A percentile compares a stretch with the other conserved stretches of the same genome.
These are phyloP conservation scores for Geranium incanum DNA, from an alignment of 441 rosid species.

Conservation along the genomic window DNA sequence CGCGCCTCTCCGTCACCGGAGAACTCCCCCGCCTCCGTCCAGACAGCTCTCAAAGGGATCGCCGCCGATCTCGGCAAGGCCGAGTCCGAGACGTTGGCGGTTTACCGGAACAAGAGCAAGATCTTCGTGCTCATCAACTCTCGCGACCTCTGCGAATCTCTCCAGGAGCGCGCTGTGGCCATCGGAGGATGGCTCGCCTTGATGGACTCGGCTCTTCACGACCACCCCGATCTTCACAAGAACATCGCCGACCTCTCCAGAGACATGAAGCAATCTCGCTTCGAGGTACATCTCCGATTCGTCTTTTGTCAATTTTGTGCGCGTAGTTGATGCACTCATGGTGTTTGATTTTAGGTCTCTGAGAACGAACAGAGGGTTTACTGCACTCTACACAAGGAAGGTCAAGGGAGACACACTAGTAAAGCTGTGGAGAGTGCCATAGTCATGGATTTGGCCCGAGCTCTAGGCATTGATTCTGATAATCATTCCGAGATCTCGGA, in stretches of 20 bases:
- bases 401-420: conserved; percentile 25
- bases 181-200: conserved; percentile 32
- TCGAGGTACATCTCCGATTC: conserved; percentile 18
- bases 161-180: conserved; percentile 22
- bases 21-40: not conserved
- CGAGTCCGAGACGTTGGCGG: conserved; percentile 18
- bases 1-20: conserved; percentile 12
- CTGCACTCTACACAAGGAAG: conserved; percentile 32
- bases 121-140: conserved; percentile 31
- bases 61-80: not conserved
- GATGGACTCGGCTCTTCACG: conserved; percentile 24
- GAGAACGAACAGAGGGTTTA: conserved; percentile 37
- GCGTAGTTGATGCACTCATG: not conserved
- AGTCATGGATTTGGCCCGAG: conserved; percentile 38
- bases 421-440: conserved; percentile 38
- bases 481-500: conserved; percentile 23
- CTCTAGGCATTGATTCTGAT: conserved; percentile 30
- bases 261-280: conserved; percentile 32
- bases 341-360: conserved; percentile 23
- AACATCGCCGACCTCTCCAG: conserved; percentile 29
- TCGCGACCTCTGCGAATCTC: conserved; percentile 21
- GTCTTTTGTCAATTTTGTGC: not conserved
- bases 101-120: conserved; percentile 28
- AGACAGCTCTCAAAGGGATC: not conserved
- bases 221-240: conserved; percentile 27